Base-by-base conservation (phyloP, 1,139 yeast genomes). In the Yamadazyma buinensis region DNA sequence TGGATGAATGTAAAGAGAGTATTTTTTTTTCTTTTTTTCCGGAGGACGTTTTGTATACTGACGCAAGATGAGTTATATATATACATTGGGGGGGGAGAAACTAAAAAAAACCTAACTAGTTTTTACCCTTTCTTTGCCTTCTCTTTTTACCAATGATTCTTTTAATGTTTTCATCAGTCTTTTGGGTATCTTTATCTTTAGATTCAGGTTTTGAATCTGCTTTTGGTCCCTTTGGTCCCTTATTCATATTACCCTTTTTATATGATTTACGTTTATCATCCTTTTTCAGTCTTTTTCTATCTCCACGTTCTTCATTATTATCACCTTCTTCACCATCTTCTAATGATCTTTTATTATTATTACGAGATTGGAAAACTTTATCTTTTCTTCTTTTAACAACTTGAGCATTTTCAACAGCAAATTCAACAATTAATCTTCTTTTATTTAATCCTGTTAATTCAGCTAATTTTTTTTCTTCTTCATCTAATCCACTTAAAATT, bases 361-460 rank as follows among this genome's bases (percentile, higher is more conserved):
- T 47, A 52, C 76, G 71, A 22, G 77, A 66, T 35, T 61, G 64
- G 45, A 67, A 58, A 25, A 76, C 75, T 48, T 74, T 78, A 34
- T 88, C 97, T 46, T 78, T 75, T 66, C 97, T 80, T 62, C 97
- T 82, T 60, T 84, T 86, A 29, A 92, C 83, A 37, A 92, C 95
- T 54, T 84, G 84, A 14, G 97, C 95, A 57, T 92, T 88, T 58
- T 90, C 97, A 52, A 92, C 74, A 7, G 99, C 97, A 67, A 94
- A 92, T 59, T 92, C 99, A 19, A 80, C 97, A 50, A 92, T 87
- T 41, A 92, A 68, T 42, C 87, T 77, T 64, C 97, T 80, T 57
- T 78, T 80, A 30, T 71, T 67, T 30, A 69, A 47, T 4, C 77
- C 76, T 39, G 78, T 84, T 31, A 67, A 50, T 42, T 75, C 65